Base-by-base conservation (phyloP, 148 eudicot genomes). In the Spergularia bocconei region DNA sequence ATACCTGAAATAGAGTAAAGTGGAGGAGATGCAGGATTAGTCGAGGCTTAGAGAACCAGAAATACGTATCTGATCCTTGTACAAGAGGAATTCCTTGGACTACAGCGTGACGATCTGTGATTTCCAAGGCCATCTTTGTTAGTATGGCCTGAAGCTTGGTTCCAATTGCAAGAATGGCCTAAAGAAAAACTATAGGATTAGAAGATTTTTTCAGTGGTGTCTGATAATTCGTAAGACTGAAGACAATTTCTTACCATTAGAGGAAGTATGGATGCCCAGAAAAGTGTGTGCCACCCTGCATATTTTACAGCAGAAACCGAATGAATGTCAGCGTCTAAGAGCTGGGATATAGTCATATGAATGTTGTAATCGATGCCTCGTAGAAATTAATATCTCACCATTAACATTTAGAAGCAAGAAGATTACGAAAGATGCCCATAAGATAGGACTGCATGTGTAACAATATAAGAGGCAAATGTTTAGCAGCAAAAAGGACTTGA, bases 81-180 rank as follows among this genome's bases (percentile, higher is more conserved):
- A 94, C 96, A 44, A 91, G 91, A 50, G 98, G 98, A 44, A 92
- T 94, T 16, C 98, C 98, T 81, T 90, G 93, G 74, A 91, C 85
- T n/a, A 94, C 97, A 72, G 91, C 85, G 73, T 91, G 96, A 61
- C 89, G 87, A n/a, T 91, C 92, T 19, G 86, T 86, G 84, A 90
- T 91, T 69, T 94, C 90, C 74, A 92, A 67, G 38, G 98, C 98
- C 98, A 94, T 94, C 66, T 59, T 83, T 61, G 92, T 87, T 79
- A 90, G 75, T 63, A 94, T 82, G 52, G 92, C 86, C 80, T 91
- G 98, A 80, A 94, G 91, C 85, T 94, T 91, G 62, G 98, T 90
- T 73, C 98, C 97, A 71, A 94, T 95, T 56, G 93, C 96, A 72
- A 94, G 86, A 77, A 94, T 85, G 54, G 89, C 80, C 98, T 94